Evolutionary conservation across 2,329 filamentous ascomycete species (phyloP).

Genomic region (Daldinia sp.): DNA sequence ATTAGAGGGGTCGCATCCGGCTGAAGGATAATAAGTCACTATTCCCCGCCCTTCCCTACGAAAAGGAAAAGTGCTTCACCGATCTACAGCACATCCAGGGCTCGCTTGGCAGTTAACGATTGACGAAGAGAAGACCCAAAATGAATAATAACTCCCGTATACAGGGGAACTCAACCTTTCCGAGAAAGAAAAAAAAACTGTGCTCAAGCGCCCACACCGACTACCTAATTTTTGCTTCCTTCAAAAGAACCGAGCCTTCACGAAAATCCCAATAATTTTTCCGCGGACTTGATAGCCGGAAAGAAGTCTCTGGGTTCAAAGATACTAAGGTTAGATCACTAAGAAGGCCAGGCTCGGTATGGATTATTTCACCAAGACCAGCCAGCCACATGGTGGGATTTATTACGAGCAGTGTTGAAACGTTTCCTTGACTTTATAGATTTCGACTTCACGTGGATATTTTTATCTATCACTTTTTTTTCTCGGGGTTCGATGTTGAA

Average conservation of each 20-base stretch:
- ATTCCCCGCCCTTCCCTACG: constrained; percentile 30
- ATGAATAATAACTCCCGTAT: constrained; percentile 10
- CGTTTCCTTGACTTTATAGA: constrained; percentile 4
- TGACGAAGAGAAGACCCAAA: background rate
- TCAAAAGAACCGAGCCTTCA: constrained; percentile 30
- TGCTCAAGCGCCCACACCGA: constrained; percentile 34
- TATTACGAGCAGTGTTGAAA: background rate
- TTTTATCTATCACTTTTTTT: background rate
- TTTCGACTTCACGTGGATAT: constrained; percentile 17
- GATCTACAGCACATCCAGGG: constrained; percentile 27
- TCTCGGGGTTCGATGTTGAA: background rate
- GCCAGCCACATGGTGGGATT: constrained; percentile 9
- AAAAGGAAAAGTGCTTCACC: constrained; percentile 22
- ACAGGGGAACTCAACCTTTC: constrained; percentile 28
- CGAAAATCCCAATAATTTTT: constrained; percentile 20
- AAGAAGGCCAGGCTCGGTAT: background rate
- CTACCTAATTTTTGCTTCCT: constrained; percentile 10
- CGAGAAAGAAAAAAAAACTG: constrained; percentile 27
- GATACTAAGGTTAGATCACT: background rate
- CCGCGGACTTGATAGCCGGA: background rate
- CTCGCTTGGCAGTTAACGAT: constrained; percentile 20
- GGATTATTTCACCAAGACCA: background rate
- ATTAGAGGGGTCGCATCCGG: constrained; percentile 36
- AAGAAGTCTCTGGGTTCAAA: constrained; percentile 3
- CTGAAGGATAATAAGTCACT: constrained; percentile 30